These are phyloP conservation scores for Fusarium mexicanum DNA, from an alignment of 2,329 filamentous ascomycete species.

Conservation along the genomic window DNA sequence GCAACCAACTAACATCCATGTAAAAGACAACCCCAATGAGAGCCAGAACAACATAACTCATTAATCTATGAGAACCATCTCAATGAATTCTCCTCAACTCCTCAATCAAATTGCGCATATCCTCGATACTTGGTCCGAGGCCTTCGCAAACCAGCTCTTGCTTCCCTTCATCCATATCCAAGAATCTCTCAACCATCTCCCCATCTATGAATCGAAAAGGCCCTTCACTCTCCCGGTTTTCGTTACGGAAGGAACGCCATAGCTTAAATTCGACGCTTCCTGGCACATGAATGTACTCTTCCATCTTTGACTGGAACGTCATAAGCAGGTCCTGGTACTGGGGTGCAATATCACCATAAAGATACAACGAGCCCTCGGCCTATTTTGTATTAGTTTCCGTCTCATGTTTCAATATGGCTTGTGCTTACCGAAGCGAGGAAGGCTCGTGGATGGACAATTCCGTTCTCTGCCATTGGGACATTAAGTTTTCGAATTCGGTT, in stretches of 20 bases:
- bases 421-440: slow-evolving; percentile 85
- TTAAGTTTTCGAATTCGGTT: slow-evolving; percentile 84
- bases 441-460: slow-evolving; percentile 80
- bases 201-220: slow-evolving; percentile 93
- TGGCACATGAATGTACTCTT: slow-evolving; percentile 70
- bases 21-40: not conserved
- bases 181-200: slow-evolving; percentile 86
- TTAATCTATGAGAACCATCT: slow-evolving; percentile 12
- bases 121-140: slow-evolving; percentile 68
- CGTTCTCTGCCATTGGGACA: slow-evolving; percentile 70
- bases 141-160: slow-evolving; percentile 65
- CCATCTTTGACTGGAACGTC: slow-evolving; percentile 78
- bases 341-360: slow-evolving; percentile 82
- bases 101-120: slow-evolving; percentile 70
- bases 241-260: slow-evolving; percentile 85
- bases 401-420: not conserved
- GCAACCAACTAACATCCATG: not conserved
- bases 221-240: slow-evolving; percentile 76
- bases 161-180: slow-evolving; percentile 71
- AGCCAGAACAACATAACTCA: not conserved
- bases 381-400: slow-evolving; percentile 49
- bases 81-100: slow-evolving; percentile 71
- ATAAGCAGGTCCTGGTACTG: slow-evolving; percentile 82
- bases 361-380: slow-evolving; percentile 91
- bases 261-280: slow-evolving; percentile 80